Evolutionary conservation across 768 basidiomycete genomes (phyloP), one percentile per base, ranked within the genome.

Genomic region (Glaciozyma antarctica): DNA sequence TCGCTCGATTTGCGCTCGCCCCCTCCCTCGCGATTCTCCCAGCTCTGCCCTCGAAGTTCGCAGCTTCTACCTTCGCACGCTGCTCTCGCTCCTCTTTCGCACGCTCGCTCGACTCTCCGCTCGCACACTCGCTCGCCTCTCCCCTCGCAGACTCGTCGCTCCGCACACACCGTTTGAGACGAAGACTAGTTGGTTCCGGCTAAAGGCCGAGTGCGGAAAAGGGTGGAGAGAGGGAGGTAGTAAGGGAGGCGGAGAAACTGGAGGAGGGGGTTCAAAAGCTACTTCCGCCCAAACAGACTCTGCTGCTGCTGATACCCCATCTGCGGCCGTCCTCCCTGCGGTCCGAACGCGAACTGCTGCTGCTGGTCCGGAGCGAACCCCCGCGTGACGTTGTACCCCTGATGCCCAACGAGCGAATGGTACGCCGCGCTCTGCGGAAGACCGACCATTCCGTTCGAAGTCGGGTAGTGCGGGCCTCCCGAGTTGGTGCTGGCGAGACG

Each of bases 401-500:
- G 44, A 17, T 58, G 24, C 57, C 58, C 58, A 8, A 28, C 24
- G 44, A 47, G 44, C 13, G 58, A 47, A 28, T 38, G 54, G 32
- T 55, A 55, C 28, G 34, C 34, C 54, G 54, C 32, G 32, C 30
- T 55, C 30, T 17, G 16, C 3, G 54, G 54, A 3, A 21, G 53
- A 34, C 53, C 53, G 26, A 54, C 53, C 53, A 54, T 54, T 16
- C 53, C 54, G 34, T 55, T 55, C 16, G 53, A 16, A 15, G 8
- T 13, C 28, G 32, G 32, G 54, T 55, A 34, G 54, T 32, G 28
- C 32, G 54, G 17, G 6, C 54, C 54, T 6, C 34, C 21, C 16
- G 19, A 28, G 54, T 53, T 53, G 28, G 22, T 32, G 24, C 30
- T 53, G 2, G 56, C 61, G 34, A 69, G 64, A 2, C 68, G 62